phyloP scores from a whole-genome alignment of 1,139 yeast genomes.

The Geotrichum reessii region DNA sequence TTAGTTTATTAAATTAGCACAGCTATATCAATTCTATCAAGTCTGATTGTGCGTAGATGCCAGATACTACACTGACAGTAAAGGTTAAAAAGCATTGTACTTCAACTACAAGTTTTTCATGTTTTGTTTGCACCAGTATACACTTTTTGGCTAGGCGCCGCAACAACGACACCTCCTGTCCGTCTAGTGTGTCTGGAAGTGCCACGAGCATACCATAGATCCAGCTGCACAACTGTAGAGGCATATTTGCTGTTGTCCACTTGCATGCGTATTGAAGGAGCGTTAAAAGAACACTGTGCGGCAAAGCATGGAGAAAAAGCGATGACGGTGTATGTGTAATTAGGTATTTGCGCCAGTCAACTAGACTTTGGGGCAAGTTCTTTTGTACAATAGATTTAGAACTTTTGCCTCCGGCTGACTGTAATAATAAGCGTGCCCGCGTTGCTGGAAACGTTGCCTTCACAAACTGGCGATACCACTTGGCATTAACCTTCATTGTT shows the following conservation, averaged over 20 bases:
- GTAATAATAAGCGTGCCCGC: conserved; percentile 6
- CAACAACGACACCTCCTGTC: conserved; percentile 38
- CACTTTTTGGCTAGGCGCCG: conserved; percentile 40
- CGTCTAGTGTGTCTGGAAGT: conserved; percentile 37
- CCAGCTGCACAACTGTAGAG: conserved; percentile 35
- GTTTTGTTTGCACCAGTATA: conserved; percentile 16
- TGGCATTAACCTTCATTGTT: conserved; percentile 13
- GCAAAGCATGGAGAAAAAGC: background rate
- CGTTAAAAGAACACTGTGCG: conserved; percentile 19
- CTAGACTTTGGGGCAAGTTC: conserved; percentile 25
- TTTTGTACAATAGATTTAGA: background rate
- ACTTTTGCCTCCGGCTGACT: conserved; percentile 2
- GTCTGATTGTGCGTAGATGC: conserved; percentile 37
- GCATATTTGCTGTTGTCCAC: conserved; percentile 27
- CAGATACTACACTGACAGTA: conserved; percentile 33
- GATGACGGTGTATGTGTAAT: background rate
- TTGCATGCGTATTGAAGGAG: conserved; percentile 28
- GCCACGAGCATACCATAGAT: conserved; percentile 37
- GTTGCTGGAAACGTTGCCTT: conserved; percentile 17
- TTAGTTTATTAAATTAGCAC: conserved; percentile 12
- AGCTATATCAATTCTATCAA: conserved; percentile 19
- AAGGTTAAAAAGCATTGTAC: conserved; percentile 25
- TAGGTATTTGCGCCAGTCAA: conserved; percentile 24
- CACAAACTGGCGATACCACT: conserved; percentile 22
- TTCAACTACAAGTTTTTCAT: background rate